These are phyloP conservation scores for Pichia sp. DNA, from an alignment of 1,139 yeast genomes.

Conservation along the genomic window DNA sequence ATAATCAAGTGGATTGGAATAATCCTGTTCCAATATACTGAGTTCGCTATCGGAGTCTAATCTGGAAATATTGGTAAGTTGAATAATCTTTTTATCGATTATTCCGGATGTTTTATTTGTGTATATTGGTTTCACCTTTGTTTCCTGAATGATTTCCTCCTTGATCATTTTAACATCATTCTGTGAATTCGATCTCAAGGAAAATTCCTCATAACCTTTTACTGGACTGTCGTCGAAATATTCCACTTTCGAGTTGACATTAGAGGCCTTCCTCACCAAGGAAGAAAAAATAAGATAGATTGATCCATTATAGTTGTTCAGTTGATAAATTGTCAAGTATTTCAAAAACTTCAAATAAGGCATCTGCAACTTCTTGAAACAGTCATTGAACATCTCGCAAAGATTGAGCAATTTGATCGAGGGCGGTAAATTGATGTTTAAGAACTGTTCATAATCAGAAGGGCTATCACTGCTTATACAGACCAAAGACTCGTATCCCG, in stretches of 20 bases:
- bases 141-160: constrained; percentile 9
- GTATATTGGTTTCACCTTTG: constrained; percentile 16
- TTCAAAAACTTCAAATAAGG: constrained; percentile 14
- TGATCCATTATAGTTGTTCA: constrained; percentile 21
- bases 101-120: constrained; percentile 12
- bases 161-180: constrained; percentile 13
- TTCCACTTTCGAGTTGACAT: constrained; percentile 8
- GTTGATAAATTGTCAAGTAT: constrained; percentile 15
- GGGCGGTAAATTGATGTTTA: neutral
- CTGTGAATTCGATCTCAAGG: constrained; percentile 13
- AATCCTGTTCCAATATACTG: constrained; percentile 10
- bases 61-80: constrained; percentile 10
- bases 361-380: constrained; percentile 17
- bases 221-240: constrained; percentile 7
- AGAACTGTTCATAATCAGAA: neutral
- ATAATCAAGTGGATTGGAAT: constrained; percentile 13
- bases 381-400: constrained; percentile 10
- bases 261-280: constrained; percentile 5
- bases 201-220: constrained; percentile 18
- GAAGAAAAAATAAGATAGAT: constrained; percentile 20
- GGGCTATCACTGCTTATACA: constrained; percentile 7
- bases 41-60: constrained; percentile 3
- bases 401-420: neutral
- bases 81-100: constrained; percentile 16
- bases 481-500: constrained; percentile 13